phyloP scores from a whole-genome alignment of 2,329 filamentous ascomycete genomes.

The Mollisiaceae sp. region DNA sequence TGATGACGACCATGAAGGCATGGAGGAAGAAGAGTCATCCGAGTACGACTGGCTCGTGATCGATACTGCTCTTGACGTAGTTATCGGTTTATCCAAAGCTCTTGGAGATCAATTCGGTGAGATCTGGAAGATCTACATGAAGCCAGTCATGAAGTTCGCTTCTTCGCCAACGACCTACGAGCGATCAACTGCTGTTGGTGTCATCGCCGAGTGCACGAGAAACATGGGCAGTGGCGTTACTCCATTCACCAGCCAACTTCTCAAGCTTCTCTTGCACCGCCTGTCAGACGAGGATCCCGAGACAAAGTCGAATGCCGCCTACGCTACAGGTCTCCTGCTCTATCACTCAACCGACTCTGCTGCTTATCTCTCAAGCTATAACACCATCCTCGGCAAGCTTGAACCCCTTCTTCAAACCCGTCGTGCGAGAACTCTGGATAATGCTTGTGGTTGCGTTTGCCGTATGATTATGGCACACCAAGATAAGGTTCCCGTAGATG shows the following conservation, averaged over 20 bases:
- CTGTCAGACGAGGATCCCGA: slow-evolving; percentile 88
- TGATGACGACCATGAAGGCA: slow-evolving; percentile 76
- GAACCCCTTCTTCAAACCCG: slow-evolving; percentile 81
- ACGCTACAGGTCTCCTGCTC: slow-evolving; percentile 84
- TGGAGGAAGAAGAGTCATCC: slow-evolving; percentile 72
- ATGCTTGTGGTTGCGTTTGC: slow-evolving; percentile 87
- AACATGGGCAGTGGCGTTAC: slow-evolving; percentile 84
- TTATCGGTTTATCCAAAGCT: slow-evolving; percentile 82
- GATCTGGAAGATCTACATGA: slow-evolving; percentile 95
- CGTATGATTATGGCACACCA: slow-evolving; percentile 91
- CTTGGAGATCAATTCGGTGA: slow-evolving; percentile 82
- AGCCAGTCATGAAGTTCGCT: slow-evolving; percentile 85
- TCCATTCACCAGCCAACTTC: slow-evolving; percentile 75
- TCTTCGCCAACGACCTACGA: slow-evolving; percentile 86
- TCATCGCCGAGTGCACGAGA: slow-evolving; percentile 87
- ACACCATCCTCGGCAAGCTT: slow-evolving; percentile 80
- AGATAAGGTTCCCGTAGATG: slow-evolving; percentile 77
- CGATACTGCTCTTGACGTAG: slow-evolving; percentile 90
- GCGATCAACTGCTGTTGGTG: slow-evolving; percentile 87
- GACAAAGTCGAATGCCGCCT: slow-evolving; percentile 94
- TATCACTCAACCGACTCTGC: slow-evolving; percentile 75
- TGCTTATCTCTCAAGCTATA: slow-evolving; percentile 76
- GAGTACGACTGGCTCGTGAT: slow-evolving; percentile 98
- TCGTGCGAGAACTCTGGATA: slow-evolving; percentile 85
- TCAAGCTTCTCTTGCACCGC: slow-evolving; percentile 84